Evolutionary conservation across 78 protist genomes (phyloP).

Genomic region (Guillardia theta): DNA sequence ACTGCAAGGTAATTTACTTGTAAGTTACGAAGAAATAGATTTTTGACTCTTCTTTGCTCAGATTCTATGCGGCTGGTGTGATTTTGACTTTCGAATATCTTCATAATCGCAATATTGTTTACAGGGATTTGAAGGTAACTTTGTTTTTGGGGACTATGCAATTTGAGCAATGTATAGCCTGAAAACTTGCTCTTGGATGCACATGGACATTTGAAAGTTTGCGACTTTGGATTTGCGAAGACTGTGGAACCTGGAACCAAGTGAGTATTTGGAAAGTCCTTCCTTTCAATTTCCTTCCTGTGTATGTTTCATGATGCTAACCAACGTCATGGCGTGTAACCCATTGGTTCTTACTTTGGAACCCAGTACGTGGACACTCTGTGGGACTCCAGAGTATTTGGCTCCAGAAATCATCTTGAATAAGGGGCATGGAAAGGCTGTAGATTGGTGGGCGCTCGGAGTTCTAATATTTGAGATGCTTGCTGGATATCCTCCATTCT

Average conservation of each 20-base stretch:
- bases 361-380: constrained; percentile 84
- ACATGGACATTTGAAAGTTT: background rate
- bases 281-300: too few species aligned
- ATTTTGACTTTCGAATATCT: background rate
- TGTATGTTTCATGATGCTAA: background rate
- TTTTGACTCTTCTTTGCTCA: too few species aligned
- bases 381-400: constrained; percentile 92
- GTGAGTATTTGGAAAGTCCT: constrained; percentile 25
- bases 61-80: constrained; percentile 25
- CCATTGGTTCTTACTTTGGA: background rate
- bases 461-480: constrained; percentile 32
- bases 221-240: constrained; percentile 31
- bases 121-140: constrained; percentile 26
- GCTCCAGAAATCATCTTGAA: constrained; percentile 88
- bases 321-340: background rate
- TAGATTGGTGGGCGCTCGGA: constrained; percentile 96
- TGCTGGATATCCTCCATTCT: constrained; percentile 31
- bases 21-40: too few species aligned
- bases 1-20: too few species aligned
- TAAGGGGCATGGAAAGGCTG: constrained; percentile 92
- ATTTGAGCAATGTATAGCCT: too few species aligned
- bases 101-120: constrained; percentile 20
- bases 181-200: constrained; percentile 21
- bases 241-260: constrained; percentile 14
- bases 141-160: too few species aligned